A percentile compares a stretch with the other conserved stretches of the same genome.
phyloP scores from a whole-genome alignment of 106 monocot species.

The Iris macrosiphon region DNA sequence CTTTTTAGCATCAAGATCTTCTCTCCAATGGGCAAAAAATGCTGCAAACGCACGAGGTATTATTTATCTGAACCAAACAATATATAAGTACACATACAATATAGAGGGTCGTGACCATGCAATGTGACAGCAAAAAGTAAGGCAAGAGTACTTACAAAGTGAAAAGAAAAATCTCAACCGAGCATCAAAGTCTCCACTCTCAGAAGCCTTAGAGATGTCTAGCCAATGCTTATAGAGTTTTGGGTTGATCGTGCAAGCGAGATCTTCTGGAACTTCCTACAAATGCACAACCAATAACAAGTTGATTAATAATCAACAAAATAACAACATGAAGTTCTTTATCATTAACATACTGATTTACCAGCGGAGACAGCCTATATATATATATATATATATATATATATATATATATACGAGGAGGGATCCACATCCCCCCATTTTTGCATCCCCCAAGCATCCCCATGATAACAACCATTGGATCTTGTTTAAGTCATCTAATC shows the following conservation, averaged over 20 bases:
- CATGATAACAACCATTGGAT: no score
- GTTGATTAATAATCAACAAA: not conserved
- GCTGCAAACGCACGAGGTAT: not conserved
- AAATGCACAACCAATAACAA: not conserved
- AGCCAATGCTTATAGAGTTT: conserved; percentile 76
- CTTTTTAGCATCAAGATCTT: not conserved
- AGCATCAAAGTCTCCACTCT: conserved; percentile 33
- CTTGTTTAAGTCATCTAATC: no score
- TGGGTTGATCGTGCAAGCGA: conserved; percentile 33
- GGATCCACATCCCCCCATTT: no score
- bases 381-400: not conserved
- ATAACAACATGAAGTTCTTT: not conserved
- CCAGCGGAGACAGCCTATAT: not conserved
- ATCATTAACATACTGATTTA: no score
- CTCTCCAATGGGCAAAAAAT: not conserved
- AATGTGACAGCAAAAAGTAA: not conserved
- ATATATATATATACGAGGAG: no score
- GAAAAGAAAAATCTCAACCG: conserved; percentile 72
- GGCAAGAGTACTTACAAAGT: conserved; percentile 55
- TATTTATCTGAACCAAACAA: not conserved
- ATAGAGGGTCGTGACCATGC: not conserved
- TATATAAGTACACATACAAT: no score
- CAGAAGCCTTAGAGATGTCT: conserved; percentile 25
- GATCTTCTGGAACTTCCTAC: conserved; percentile 34
- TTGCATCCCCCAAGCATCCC: no score